phyloP scores from a whole-genome alignment of 345 rosid species.

The Theobroma cacao region DNA sequence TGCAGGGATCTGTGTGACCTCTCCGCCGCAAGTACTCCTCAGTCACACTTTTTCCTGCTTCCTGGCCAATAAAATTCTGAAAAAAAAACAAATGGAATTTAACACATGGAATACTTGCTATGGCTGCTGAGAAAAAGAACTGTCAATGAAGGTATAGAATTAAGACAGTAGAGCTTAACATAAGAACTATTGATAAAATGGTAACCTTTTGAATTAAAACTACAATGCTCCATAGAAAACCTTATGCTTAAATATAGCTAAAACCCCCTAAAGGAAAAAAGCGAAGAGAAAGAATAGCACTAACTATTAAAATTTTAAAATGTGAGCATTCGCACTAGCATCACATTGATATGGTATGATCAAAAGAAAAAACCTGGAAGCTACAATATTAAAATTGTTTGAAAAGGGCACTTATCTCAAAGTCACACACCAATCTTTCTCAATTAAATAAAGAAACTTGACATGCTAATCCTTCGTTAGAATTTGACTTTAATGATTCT shows the following conservation, averaged over 20 bases:
- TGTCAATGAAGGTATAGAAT: background rate
- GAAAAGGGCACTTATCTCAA: background rate
- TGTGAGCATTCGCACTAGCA: too few relatives aligned
- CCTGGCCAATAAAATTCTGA: slow-evolving; percentile 84
- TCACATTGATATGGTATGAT: background rate
- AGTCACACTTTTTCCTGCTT: slow-evolving; percentile 65
- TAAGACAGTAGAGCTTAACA: background rate
- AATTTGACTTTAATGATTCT: background rate
- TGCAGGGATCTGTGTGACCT: slow-evolving; percentile 48
- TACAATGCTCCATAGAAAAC: background rate
- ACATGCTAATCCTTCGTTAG: background rate
- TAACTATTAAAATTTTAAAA: too few relatives aligned
- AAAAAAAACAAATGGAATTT: slow-evolving; percentile 17
- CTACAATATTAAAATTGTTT: background rate
- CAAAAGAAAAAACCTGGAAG: background rate
- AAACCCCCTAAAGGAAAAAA: background rate
- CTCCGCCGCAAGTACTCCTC: slow-evolving; percentile 71
- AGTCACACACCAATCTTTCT: background rate
- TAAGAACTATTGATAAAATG: background rate
- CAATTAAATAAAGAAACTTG: background rate
- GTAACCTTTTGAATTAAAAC: background rate
- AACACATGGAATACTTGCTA: background rate
- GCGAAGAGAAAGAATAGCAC: background rate
- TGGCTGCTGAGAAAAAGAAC: background rate
- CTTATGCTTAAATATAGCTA: background rate